Evolutionary conservation across 768 basidiomycete species (phyloP).

Genomic region (Scleroderma citrinum): DNA sequence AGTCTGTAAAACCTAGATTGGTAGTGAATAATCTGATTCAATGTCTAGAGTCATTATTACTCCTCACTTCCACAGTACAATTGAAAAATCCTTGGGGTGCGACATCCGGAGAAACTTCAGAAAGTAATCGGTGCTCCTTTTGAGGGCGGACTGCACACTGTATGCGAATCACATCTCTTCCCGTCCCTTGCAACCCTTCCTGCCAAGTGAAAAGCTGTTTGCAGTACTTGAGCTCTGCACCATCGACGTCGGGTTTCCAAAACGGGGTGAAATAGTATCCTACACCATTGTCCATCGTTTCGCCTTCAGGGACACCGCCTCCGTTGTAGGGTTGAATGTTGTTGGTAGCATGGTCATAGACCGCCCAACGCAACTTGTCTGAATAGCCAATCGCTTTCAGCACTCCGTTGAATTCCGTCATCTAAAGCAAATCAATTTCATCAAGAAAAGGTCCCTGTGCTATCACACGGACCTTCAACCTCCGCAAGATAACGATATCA

Average conservation of each 20-base stretch:
- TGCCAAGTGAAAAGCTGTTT: constrained; percentile 45
- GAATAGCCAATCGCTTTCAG: constrained; percentile 40
- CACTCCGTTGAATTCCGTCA: constrained; percentile 24
- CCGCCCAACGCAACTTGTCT: constrained; percentile 48
- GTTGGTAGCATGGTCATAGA: constrained; percentile 39
- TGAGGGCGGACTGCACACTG: constrained; percentile 2
- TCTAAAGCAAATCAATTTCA: constrained; percentile 20
- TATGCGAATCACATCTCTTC: constrained; percentile 13
- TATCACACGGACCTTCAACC: constrained; percentile 39
- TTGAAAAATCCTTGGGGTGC: constrained; percentile 51
- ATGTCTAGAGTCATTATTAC: not conserved
- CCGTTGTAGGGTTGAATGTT: constrained; percentile 33
- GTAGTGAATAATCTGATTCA: not conserved
- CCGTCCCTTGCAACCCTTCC: constrained; percentile 26
- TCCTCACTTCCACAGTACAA: constrained; percentile 56
- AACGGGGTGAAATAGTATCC: constrained; percentile 42
- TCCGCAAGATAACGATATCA: constrained; percentile 46
- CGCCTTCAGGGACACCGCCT: constrained; percentile 33
- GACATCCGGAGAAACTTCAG: constrained; percentile 42
- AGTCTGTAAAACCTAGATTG: constrained; percentile 43
- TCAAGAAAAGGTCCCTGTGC: not conserved
- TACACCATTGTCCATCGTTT: constrained; percentile 24
- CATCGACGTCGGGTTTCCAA: constrained; percentile 31
- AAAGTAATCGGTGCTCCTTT: constrained; percentile 43
- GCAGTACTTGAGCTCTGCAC: constrained; percentile 40